These are phyloP conservation scores for Earliella scabrosa DNA, from an alignment of 1,284 basidiomycete genomes.

Conservation along the genomic window DNA sequence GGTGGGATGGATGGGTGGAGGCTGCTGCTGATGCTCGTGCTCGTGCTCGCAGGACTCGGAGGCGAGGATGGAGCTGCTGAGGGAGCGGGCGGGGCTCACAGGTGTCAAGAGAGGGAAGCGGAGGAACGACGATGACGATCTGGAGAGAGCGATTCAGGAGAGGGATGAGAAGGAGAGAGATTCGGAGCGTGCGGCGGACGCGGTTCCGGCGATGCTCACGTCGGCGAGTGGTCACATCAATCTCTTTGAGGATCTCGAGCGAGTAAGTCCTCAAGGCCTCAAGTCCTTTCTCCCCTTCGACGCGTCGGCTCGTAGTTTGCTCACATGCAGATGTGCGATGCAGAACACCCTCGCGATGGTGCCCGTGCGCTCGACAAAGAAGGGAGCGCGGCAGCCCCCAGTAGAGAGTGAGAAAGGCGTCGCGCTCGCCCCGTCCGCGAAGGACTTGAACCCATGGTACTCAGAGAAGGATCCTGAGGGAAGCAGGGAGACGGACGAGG, in stretches of 20 bases:
- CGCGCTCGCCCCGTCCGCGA: constrained; percentile 69
- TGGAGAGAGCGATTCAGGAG: constrained; percentile 33
- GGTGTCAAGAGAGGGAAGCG: constrained; percentile 27
- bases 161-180: neutral
- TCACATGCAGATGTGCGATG: constrained; percentile 37
- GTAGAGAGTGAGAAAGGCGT: constrained; percentile 75
- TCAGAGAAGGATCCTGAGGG: constrained; percentile 40
- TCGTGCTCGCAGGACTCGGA: constrained; percentile 70
- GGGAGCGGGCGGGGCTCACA: constrained; percentile 57
- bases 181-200: too few relatives aligned
- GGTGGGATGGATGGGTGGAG: neutral
- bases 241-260: constrained; percentile 77
- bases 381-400: constrained; percentile 8
- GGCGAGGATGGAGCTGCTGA: constrained; percentile 70
- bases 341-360: constrained; percentile 37
- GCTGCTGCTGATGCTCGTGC: constrained; percentile 22
- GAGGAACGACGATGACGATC: constrained; percentile 41
- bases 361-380: constrained; percentile 48
- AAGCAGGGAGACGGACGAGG: constrained; percentile 32
- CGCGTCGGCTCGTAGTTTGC: neutral
- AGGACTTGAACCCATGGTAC: constrained; percentile 83
- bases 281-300: neutral
- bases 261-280: constrained; percentile 48
- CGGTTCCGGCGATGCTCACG: constrained; percentile 41
- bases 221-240: constrained; percentile 66